Evolutionary conservation across 352 stramenopile genomes (phyloP).

Genomic region (Pythium apleroticum): DNA sequence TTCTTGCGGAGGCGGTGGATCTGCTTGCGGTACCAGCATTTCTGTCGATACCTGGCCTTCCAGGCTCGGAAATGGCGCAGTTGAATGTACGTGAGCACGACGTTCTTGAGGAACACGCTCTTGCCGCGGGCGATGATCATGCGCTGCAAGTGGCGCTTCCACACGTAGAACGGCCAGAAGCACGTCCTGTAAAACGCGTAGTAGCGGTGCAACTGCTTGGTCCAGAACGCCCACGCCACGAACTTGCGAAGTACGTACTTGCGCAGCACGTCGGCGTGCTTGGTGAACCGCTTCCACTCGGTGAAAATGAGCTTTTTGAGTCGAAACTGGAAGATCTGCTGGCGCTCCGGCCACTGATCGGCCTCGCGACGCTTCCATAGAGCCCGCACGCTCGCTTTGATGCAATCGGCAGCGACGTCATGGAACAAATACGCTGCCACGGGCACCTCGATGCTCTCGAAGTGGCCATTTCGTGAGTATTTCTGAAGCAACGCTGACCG

Average conservation of each 20-base stretch:
- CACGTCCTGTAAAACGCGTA: slow-evolving; percentile 40
- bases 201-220: slow-evolving; percentile 14
- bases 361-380: slow-evolving; percentile 26
- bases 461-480: slow-evolving; percentile 78
- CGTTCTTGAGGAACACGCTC: slow-evolving; percentile 31
- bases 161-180: slow-evolving; percentile 63
- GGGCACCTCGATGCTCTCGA: slow-evolving; percentile 38
- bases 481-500: slow-evolving; percentile 70
- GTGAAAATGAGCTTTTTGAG: slow-evolving; percentile 35
- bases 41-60: slow-evolving; percentile 17
- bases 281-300: slow-evolving; percentile 30
- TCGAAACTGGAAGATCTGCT: slow-evolving; percentile 34
- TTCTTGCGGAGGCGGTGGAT: slow-evolving; percentile 16
- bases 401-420: slow-evolving; percentile 31
- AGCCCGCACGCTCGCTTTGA: slow-evolving; percentile 29
- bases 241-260: slow-evolving; percentile 40
- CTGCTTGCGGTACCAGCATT: slow-evolving; percentile 19
- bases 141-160: slow-evolving; percentile 44
- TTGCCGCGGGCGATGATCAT: slow-evolving; percentile 43
- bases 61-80: slow-evolving; percentile 42
- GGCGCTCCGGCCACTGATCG: slow-evolving; percentile 34
- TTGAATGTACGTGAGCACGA: slow-evolving; percentile 37
- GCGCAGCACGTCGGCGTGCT: slow-evolving; percentile 26
- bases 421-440: slow-evolving; percentile 38
- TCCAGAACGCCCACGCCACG: slow-evolving; percentile 36